Conservation (phyloP, 495 filamentous ascomycete genomes). For the Cudoniella acicularis region DNA sequence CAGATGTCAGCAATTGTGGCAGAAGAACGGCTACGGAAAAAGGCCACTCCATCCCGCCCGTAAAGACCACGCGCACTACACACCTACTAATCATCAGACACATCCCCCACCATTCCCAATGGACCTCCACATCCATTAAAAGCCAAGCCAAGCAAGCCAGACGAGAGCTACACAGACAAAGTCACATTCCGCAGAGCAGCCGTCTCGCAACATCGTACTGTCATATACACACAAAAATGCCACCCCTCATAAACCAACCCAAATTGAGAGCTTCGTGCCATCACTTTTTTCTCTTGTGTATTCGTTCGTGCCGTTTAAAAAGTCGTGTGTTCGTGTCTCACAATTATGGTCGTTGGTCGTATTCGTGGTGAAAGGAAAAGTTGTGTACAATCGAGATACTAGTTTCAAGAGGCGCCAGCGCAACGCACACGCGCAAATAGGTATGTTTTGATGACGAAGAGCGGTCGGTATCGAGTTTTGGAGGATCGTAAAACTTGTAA, state of each 20-base stretch:
- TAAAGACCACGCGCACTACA: conserved; percentile 1
- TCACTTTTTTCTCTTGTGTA: conserved; percentile 13
- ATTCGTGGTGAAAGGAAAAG: conserved; percentile 17
- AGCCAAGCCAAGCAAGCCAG: conserved; percentile 22
- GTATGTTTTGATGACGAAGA: conserved; percentile 22
- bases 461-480: conserved; percentile 14
- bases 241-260: conserved; percentile 6
- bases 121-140: neutral
- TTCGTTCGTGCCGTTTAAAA: conserved; percentile 9
- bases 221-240: conserved; percentile 22
- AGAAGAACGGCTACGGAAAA: conserved; percentile 20
- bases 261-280: neutral
- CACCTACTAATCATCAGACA: conserved; percentile 4
- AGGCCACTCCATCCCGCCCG: neutral
- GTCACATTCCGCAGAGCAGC: conserved; percentile 19
- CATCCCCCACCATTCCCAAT: neutral
- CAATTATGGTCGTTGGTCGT: conserved; percentile 18
- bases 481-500: conserved; percentile 14
- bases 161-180: conserved; percentile 27
- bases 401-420: conserved; percentile 3
- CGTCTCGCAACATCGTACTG: conserved; percentile 19
- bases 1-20: conserved; percentile 16
- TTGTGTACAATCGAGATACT: conserved; percentile 18
- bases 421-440: conserved; percentile 17
- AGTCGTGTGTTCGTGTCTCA: conserved; percentile 13